Percentiles rank a stretch among this genome's conserved stretches.
Conservation (phyloP, 257 asterid genomes). For the Linaria vulgaris region DNA sequence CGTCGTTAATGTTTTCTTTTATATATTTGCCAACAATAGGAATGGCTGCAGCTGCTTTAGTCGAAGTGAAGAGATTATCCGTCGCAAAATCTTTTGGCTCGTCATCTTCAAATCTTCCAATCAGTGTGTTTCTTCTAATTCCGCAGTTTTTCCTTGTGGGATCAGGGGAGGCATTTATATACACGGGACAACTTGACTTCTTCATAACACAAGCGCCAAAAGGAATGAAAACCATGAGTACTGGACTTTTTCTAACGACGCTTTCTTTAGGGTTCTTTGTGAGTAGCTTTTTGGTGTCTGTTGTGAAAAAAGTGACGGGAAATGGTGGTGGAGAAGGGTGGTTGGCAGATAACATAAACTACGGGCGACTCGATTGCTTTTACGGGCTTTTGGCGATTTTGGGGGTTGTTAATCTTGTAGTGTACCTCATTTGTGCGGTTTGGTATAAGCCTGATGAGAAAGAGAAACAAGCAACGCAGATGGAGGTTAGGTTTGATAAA, state of each 20-base stretch:
- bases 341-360: slow-evolving; percentile 81
- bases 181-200: slow-evolving; percentile 93
- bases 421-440: slow-evolving; percentile 58
- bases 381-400: slow-evolving; percentile 65
- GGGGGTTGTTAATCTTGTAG: slow-evolving; percentile 53
- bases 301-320: slow-evolving; percentile 57
- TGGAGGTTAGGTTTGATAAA: slow-evolving; percentile 33
- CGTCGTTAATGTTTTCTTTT: no score
- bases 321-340: slow-evolving; percentile 55
- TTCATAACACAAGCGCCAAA: slow-evolving; percentile 89
- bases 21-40: slow-evolving; percentile 47
- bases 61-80: slow-evolving; percentile 62
- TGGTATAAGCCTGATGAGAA: slow-evolving; percentile 56
- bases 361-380: slow-evolving; percentile 79
- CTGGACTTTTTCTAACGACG: slow-evolving; percentile 86
- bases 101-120: slow-evolving; percentile 44
- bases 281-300: slow-evolving; percentile 71
- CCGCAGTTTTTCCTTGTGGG: slow-evolving; percentile 90
- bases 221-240: slow-evolving; percentile 96
- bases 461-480: slow-evolving; percentile 29
- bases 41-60: slow-evolving; percentile 71
- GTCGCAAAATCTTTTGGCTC: slow-evolving; percentile 44
- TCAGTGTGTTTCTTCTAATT: slow-evolving; percentile 66
- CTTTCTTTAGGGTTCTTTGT: slow-evolving; percentile 80
- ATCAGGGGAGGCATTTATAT: slow-evolving; percentile 83